phyloP scores from a whole-genome alignment of 1,139 yeast species.

The Chernovozyma sophiae-reginae region DNA sequence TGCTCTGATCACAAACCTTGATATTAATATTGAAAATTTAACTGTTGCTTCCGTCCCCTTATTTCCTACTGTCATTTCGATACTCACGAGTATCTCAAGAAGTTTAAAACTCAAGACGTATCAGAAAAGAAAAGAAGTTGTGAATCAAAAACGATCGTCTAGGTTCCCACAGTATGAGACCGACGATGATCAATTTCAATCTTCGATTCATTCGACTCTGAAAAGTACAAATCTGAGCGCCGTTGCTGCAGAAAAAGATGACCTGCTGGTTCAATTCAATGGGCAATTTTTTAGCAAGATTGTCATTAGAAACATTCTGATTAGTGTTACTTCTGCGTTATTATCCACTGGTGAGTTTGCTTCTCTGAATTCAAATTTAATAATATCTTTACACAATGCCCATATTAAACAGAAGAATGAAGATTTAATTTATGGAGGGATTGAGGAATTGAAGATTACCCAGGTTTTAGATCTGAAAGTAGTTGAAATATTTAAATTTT shows the following conservation, averaged over 20 bases:
- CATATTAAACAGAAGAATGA: constrained; percentile 41
- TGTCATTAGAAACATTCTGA: constrained; percentile 26
- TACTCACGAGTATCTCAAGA: constrained; percentile 30
- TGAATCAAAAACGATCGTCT: constrained; percentile 9
- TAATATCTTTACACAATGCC: constrained; percentile 26
- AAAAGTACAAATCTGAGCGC: too few species aligned
- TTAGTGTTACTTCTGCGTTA: constrained; percentile 47
- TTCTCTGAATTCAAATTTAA: constrained; percentile 22
- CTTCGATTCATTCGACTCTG: background rate
- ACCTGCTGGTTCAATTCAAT: background rate
- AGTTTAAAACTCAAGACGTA: constrained; percentile 28
- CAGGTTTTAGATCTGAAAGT: constrained; percentile 14
- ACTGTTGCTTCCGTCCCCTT: constrained; percentile 40
- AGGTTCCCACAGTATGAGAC: constrained; percentile 31
- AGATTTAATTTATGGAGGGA: constrained; percentile 44
- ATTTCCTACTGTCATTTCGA: constrained; percentile 29
- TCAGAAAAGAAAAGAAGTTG: constrained; percentile 23
- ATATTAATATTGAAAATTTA: constrained; percentile 42
- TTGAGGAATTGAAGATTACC: constrained; percentile 28
- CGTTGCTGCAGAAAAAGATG: background rate
- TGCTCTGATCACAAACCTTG: constrained; percentile 43
- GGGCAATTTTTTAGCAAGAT: constrained; percentile 28
- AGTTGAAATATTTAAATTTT: constrained; percentile 1
- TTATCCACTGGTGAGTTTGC: constrained; percentile 35
- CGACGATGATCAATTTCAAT: constrained; percentile 13